Conservation (phyloP, 2,329 filamentous ascomycete genomes). For the Domatiomyces catenatus region DNA sequence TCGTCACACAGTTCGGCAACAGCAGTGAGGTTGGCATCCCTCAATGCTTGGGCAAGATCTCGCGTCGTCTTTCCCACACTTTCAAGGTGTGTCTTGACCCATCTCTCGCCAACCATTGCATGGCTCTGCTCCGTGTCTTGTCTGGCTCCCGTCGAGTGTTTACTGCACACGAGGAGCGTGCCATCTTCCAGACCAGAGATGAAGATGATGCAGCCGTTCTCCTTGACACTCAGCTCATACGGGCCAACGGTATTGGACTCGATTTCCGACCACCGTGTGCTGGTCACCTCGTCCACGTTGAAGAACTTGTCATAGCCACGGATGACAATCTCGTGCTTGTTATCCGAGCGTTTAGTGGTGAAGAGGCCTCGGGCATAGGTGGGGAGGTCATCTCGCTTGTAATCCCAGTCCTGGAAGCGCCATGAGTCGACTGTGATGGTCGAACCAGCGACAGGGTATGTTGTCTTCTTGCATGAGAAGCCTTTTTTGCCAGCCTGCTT, state of each 20-base stretch:
- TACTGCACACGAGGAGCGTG: slow-evolving; percentile 90
- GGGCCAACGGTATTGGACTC: slow-evolving; percentile 61
- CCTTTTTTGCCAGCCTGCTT: slow-evolving; percentile 36
- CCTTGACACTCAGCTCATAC: slow-evolving; percentile 91
- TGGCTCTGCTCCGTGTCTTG: slow-evolving; percentile 60
- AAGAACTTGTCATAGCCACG: slow-evolving; percentile 99
- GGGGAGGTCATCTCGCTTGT: slow-evolving; percentile 72
- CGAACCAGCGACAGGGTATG: slow-evolving; percentile 52
- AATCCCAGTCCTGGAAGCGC: slow-evolving; percentile 90
- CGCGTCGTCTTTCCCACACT: slow-evolving; percentile 61
- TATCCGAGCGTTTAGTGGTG: slow-evolving; percentile 54
- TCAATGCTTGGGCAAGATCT: slow-evolving; percentile 62
- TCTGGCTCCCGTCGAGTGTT: slow-evolving; percentile 84
- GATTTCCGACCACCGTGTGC: slow-evolving; percentile 74
- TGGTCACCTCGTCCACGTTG: slow-evolving; percentile 68
- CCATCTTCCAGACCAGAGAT: slow-evolving; percentile 80
- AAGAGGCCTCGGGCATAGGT: slow-evolving; percentile 91
- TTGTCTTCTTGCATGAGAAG: slow-evolving; percentile 67
- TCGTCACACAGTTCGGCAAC: slow-evolving; percentile 96
- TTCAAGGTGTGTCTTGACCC: slow-evolving; percentile 65
- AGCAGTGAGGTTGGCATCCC: slow-evolving; percentile 73
- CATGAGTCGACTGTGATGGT: slow-evolving; percentile 69
- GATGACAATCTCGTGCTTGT: slow-evolving; percentile 61
- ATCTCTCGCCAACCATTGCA: slow-evolving; percentile 65
- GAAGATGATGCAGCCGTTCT: slow-evolving; percentile 99